Base-by-base conservation (phyloP, 768 basidiomycete genomes). In the Tremella yokohamensis region DNA sequence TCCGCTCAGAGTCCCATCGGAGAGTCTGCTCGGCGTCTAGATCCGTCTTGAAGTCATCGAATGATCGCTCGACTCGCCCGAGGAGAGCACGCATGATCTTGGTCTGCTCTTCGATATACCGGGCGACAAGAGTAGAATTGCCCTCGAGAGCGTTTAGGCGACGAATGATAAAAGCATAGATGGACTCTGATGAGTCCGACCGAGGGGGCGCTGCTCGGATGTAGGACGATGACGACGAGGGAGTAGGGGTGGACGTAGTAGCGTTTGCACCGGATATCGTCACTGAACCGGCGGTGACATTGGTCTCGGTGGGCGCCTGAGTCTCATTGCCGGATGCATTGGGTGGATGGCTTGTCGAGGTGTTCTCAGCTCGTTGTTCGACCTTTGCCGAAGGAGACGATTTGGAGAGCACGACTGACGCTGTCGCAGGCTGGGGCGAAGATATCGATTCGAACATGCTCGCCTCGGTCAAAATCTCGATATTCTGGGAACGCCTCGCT, bases 131-230 rank as follows among this genome's bases (percentile, higher is more conserved):
- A 0, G 89, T 89, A 49, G 91, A 87, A 66, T 93, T 96, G 8
- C 83, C 82, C 75, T 98, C 93, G 13, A 98, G 82, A 6, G 84
- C 83, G 1, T 84, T 83, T 11, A 99, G 81, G 7, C 92, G 86
- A 65, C 96, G 94, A 85, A 93, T 93, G 65, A 98, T 99, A 12
- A 87, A 89, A 8, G 91, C 87, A 68, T 96, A 98, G 63, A 99
- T 92, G 1, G 90, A 93, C 74, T 99, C 96, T 8, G 73, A 73
- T 6, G 69, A 70, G 38, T 72, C 73, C 1, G 70, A 63, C 29
- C 63, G 52, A 3, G 67, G 61, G 18, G 66, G 61, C 3, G 56
- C 18, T 16, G 29, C 49, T 19, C 57, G 58, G 13, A 56, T 20
- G 37, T 57, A 64, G 8, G 62, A 56, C n/a, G 40, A 24, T 8